Evolutionary conservation across 495 filamentous ascomycete species (phyloP).

Genomic region (Annulohypoxylon nitens): DNA sequence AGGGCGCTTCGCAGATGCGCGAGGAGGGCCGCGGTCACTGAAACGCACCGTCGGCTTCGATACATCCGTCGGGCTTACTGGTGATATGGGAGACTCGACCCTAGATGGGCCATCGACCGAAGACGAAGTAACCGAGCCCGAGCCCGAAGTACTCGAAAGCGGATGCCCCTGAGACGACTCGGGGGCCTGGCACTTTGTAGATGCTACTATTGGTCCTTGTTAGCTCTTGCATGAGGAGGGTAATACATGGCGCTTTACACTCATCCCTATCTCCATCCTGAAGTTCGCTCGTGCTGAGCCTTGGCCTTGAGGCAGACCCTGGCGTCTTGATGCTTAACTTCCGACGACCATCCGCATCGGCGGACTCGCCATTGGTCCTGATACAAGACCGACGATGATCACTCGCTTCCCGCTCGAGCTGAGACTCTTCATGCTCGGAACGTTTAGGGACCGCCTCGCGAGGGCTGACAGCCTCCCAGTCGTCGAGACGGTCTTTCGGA

Average conservation of each 20-base stretch:
- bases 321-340: background rate
- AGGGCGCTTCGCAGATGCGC: constrained; percentile 24
- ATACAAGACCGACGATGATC: background rate
- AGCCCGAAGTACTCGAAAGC: constrained; percentile 14
- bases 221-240: background rate
- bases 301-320: background rate
- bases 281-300: background rate
- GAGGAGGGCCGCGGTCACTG: constrained; percentile 34
- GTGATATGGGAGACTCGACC: constrained; percentile 1
- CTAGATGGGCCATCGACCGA: constrained; percentile 21
- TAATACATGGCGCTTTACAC: constrained; percentile 5
- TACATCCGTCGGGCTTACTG: constrained; percentile 16
- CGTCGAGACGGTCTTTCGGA: constrained; percentile 16
- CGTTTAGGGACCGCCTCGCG: constrained; percentile 11
- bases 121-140: constrained; percentile 25
- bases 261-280: constrained; percentile 16
- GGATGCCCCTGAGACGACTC: constrained; percentile 16
- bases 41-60: constrained; percentile 18
- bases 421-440: constrained; percentile 15
- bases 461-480: constrained; percentile 25
- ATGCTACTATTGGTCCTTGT: constrained; percentile 11
- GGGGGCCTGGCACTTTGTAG: constrained; percentile 2
- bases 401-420: constrained; percentile 2
- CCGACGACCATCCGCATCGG: background rate
- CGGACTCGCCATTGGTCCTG: background rate